phyloP scores from a whole-genome alignment of 2,329 filamentous ascomycete genomes.

The Cordyceps tenuipes region DNA sequence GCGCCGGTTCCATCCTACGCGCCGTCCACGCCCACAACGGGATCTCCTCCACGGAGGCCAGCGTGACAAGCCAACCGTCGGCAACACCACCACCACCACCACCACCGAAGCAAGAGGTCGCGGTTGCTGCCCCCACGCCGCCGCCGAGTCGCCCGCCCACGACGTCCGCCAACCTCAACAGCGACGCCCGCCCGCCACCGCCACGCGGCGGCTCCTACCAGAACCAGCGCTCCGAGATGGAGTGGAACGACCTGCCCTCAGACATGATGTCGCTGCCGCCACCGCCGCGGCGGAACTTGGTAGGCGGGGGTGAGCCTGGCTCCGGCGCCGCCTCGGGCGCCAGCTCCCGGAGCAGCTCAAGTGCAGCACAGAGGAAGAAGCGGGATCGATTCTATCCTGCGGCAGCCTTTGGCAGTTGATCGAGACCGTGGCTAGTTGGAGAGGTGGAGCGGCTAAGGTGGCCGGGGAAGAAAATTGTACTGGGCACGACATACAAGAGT shows the following conservation, averaged over 20 bases:
- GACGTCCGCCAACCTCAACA: conserved; percentile 15
- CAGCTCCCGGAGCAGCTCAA: conserved; percentile 50
- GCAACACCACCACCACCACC: not conserved
- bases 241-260: conserved; percentile 58
- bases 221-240: conserved; percentile 48
- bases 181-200: conserved; percentile 16
- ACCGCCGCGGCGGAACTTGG: conserved; percentile 19
- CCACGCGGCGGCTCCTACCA: conserved; percentile 43
- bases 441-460: not conserved
- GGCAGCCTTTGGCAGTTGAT: conserved; percentile 47
- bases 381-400: conserved; percentile 53
- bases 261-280: conserved; percentile 41
- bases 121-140: conserved; percentile 18
- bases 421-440: not conserved
- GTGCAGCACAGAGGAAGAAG: conserved; percentile 39
- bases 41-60: not conserved
- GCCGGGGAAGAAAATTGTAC: not conserved
- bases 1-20: conserved; percentile 19
- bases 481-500: not conserved
- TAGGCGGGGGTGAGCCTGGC: conserved; percentile 21
- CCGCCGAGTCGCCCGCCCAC: conserved; percentile 25
- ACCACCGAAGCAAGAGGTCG: not conserved
- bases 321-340: conserved; percentile 39
- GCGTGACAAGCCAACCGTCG: not conserved
- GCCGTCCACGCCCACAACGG: conserved; percentile 16